These are phyloP conservation scores for Bruguiera sexangula DNA, from an alignment of 345 rosid species.

Conservation along the genomic window DNA sequence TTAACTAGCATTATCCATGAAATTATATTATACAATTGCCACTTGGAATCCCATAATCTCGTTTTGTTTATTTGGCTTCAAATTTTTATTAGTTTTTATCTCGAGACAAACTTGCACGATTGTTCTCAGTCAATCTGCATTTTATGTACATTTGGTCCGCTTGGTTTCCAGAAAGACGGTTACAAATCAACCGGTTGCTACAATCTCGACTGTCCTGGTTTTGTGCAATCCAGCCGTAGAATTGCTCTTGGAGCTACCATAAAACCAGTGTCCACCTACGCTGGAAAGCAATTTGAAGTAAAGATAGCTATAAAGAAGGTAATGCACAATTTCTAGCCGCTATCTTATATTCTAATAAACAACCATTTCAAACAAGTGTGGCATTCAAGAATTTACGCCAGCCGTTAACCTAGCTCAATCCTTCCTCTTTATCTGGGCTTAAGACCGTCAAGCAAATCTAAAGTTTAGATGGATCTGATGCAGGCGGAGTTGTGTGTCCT, in stretches of 20 bases:
- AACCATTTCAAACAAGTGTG: no score
- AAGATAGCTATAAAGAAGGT: background rate
- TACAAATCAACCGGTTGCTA: conserved; percentile 1
- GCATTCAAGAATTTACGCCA: no score
- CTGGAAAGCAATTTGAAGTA: background rate
- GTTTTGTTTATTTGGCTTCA: background rate
- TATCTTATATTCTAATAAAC: no score
- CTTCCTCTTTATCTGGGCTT: no score
- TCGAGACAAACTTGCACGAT: no score
- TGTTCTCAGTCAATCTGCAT: no score
- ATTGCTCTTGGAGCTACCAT: background rate
- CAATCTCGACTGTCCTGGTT: conserved; percentile 15
- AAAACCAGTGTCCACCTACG: background rate
- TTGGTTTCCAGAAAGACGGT: background rate
- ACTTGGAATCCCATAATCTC: background rate
- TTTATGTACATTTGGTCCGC: no score
- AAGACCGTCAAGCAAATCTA: no score
- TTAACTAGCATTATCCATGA: background rate
- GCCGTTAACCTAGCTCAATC: no score
- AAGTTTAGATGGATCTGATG: no score
- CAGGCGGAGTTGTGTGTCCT: no score
- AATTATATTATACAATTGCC: background rate
- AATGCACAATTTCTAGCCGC: no score
- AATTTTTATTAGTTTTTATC: background rate
- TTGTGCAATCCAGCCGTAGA: conserved; percentile 7